Percentiles rank a stretch among this genome's conserved stretches.
Evolutionary conservation across 352 stramenopile genomes (phyloP).

Genomic region (Phytophthora chlamydospora): DNA sequence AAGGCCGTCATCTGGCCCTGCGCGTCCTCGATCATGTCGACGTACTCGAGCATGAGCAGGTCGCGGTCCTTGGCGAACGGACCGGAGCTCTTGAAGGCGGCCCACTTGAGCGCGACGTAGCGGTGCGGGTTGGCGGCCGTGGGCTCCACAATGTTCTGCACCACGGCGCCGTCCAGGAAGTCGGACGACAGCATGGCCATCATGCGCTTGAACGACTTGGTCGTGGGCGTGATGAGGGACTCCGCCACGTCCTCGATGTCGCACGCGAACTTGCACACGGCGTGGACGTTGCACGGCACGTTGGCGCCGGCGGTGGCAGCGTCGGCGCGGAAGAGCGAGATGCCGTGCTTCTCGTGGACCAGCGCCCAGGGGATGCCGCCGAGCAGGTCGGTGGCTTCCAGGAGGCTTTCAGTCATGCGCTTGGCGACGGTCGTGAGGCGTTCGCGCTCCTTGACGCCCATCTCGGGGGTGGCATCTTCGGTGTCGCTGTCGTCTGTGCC

Average conservation of each 20-base stretch:
- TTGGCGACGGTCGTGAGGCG: slow-evolving; percentile 77
- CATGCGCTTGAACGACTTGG: slow-evolving; percentile 84
- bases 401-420: slow-evolving; percentile 80
- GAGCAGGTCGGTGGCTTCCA: slow-evolving; percentile 78
- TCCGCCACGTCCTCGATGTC: slow-evolving; percentile 84
- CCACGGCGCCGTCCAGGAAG: slow-evolving; percentile 82
- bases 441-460: slow-evolving; percentile 68
- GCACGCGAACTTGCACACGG: slow-evolving; percentile 80
- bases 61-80: slow-evolving; percentile 82
- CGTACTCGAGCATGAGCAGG: slow-evolving; percentile 87
- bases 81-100: slow-evolving; percentile 84
- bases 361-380: slow-evolving; percentile 73
- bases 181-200: slow-evolving; percentile 86
- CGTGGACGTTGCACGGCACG: slow-evolving; percentile 86
- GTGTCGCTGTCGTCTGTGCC: slow-evolving; percentile 20
- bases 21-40: slow-evolving; percentile 89
- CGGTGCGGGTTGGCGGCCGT: slow-evolving; percentile 67
- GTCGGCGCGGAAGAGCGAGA: slow-evolving; percentile 84
- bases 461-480: slow-evolving; percentile 13
- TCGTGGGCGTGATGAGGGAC: slow-evolving; percentile 82
- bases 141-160: slow-evolving; percentile 83
- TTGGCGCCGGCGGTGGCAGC: slow-evolving; percentile 49
- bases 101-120: slow-evolving; percentile 88
- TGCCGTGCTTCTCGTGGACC: slow-evolving; percentile 83
- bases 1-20: slow-evolving; percentile 86